Conservation (phyloP, 768 basidiomycete species). For the Leccinum rimulosum region DNA sequence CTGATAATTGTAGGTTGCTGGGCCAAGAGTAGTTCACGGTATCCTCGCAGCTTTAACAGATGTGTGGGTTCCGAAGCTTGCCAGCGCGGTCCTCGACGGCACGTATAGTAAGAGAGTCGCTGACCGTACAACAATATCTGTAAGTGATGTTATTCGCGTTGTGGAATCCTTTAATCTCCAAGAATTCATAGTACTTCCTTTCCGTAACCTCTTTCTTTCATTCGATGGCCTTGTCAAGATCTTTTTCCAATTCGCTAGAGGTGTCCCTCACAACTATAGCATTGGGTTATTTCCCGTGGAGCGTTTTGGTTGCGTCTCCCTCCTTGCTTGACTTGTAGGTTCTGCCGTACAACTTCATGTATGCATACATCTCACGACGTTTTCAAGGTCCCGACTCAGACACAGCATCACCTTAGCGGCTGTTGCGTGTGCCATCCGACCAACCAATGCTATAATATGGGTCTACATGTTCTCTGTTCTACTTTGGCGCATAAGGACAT, state of each 20-base stretch:
- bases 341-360: background rate
- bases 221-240: constrained; percentile 76
- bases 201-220: constrained; percentile 89
- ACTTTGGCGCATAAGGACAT: constrained; percentile 49
- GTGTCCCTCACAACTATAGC: constrained; percentile 82
- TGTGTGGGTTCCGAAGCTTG: constrained; percentile 63
- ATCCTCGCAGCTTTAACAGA: constrained; percentile 78
- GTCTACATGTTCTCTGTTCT: constrained; percentile 59
- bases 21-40: constrained; percentile 78
- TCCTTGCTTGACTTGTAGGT: constrained; percentile 21
- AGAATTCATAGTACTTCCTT: constrained; percentile 57
- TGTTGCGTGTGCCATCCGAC: constrained; percentile 77
- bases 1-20: constrained; percentile 49
- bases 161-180: background rate
- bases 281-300: constrained; percentile 76
- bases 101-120: constrained; percentile 35
- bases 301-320: constrained; percentile 33
- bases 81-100: constrained; percentile 54
- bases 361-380: constrained; percentile 29
- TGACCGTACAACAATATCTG: constrained; percentile 48
- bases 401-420: constrained; percentile 60
- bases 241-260: constrained; percentile 91
- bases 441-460: constrained; percentile 90
- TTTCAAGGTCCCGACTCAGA: constrained; percentile 31
- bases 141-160: constrained; percentile 39